phyloP scores from a whole-genome alignment of 2,329 filamentous ascomycete genomes.

The Fusarium udum region DNA sequence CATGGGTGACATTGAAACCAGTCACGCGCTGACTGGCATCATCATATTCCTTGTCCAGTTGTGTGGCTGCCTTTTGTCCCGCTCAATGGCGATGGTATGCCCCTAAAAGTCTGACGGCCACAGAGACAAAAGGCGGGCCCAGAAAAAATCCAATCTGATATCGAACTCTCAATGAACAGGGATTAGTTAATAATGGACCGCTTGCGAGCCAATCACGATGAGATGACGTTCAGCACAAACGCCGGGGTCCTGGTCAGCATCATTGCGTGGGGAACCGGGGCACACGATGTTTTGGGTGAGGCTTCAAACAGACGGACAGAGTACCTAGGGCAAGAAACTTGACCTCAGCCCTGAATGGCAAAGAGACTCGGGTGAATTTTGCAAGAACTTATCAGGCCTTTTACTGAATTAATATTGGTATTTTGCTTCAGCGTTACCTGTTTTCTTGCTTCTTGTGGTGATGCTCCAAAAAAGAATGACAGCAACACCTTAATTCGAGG shows the following conservation, averaged over 20 bases:
- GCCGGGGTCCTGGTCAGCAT: constrained; percentile 40
- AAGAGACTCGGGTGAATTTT: not conserved
- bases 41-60: constrained; percentile 29
- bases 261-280: constrained; percentile 42
- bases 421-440: too few relatives aligned
- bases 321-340: not conserved
- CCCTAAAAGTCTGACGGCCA: constrained; percentile 36
- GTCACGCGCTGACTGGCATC: constrained; percentile 41
- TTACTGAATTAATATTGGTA: accelerated
- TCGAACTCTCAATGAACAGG: constrained; percentile 47
- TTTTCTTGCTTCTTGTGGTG: not conserved
- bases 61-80: constrained; percentile 38
- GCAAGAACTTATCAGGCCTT: not conserved
- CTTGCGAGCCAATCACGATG: constrained; percentile 47
- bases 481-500: not conserved
- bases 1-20: constrained; percentile 38
- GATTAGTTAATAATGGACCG: constrained; percentile 39
- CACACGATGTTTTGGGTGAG: not conserved
- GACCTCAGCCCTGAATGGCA: not conserved
- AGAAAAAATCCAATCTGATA: constrained; percentile 49
- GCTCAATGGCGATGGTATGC: constrained; percentile 19
- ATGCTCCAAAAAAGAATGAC: not conserved
- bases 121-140: constrained; percentile 31
- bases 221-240: constrained; percentile 48
- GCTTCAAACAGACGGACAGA: not conserved